Evolutionary conservation across 164 flowering plant species (phyloP).

Genomic region (Akebia trifoliata): DNA sequence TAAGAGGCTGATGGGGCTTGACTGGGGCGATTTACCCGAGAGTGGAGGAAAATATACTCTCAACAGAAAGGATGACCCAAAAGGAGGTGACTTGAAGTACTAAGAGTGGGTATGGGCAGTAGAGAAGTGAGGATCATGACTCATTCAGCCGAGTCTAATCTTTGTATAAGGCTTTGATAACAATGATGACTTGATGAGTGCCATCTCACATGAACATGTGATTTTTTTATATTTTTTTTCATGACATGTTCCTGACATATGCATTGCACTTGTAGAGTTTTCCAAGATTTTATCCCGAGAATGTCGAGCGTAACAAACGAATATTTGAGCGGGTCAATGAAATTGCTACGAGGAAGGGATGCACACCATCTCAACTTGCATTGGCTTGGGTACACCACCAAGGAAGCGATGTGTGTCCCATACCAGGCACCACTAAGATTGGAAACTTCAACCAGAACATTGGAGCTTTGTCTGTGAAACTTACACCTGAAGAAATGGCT

Average conservation of each 20-base stretch:
- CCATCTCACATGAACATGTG: too few species aligned
- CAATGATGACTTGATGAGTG: too few species aligned
- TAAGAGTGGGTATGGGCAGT: too few species aligned
- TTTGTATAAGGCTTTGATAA: too few species aligned
- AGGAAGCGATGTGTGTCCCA: conserved; percentile 35
- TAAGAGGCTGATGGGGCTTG: too few species aligned
- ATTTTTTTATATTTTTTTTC: too few species aligned
- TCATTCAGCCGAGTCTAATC: too few species aligned
- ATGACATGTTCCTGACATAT: neutral
- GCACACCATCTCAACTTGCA: conserved; percentile 35
- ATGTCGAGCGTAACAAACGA: conserved; percentile 22
- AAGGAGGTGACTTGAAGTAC: too few species aligned
- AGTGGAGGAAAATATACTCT: too few species aligned
- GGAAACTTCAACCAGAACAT: conserved; percentile 39
- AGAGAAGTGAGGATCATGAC: too few species aligned
- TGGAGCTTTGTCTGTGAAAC: conserved; percentile 30
- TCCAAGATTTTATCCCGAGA: conserved; percentile 29
- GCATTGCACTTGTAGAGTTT: conserved; percentile 5
- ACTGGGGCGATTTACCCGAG: too few species aligned
- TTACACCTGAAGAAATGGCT: conserved; percentile 35
- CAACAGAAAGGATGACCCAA: too few species aligned
- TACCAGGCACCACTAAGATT: conserved; percentile 40
- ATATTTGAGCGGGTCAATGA: conserved; percentile 24
- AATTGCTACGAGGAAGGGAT: conserved; percentile 28
- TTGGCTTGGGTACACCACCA: conserved; percentile 40